These are phyloP conservation scores for Salix koriyanagi DNA, from an alignment of 345 rosid species.

Conservation along the genomic window DNA sequence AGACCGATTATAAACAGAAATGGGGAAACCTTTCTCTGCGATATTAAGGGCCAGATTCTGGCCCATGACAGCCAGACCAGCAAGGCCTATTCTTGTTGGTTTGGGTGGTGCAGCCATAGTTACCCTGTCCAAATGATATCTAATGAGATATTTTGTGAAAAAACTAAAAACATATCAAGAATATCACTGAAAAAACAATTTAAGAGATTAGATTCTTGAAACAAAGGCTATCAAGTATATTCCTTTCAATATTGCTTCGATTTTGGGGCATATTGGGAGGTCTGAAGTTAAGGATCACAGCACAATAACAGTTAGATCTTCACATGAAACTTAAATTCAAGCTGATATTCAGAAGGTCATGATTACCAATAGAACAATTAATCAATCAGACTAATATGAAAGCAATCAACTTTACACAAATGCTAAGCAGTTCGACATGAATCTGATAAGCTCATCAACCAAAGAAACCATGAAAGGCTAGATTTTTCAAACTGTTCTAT, in stretches of 20 bases:
- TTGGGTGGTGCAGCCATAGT: slow-evolving; percentile 53
- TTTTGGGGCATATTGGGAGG: not conserved
- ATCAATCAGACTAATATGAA: not conserved
- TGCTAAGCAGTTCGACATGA: not conserved
- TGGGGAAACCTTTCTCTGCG: slow-evolving; percentile 92
- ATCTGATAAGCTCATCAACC: not conserved
- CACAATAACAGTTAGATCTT: not conserved
- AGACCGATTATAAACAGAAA: slow-evolving; percentile 89
- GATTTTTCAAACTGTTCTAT: not conserved
- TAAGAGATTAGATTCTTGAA: not conserved
- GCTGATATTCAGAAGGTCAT: not conserved
- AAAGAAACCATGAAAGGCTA: not conserved
- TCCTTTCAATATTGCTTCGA: not conserved
- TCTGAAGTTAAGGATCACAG: not conserved
- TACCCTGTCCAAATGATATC: slow-evolving; percentile 23
- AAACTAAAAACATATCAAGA: not conserved
- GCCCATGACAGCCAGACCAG: slow-evolving; percentile 98
- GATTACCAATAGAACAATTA: not conserved
- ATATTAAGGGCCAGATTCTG: slow-evolving; percentile 93
- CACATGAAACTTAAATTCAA: not conserved
- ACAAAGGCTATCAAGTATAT: not conserved
- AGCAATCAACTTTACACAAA: not conserved
- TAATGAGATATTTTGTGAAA: slow-evolving; percentile 9
- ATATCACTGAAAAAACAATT: not conserved
- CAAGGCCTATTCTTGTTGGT: slow-evolving; percentile 79